Conservation (phyloP, 176 grass and related monocot genomes). For the Oryza punctata region DNA sequence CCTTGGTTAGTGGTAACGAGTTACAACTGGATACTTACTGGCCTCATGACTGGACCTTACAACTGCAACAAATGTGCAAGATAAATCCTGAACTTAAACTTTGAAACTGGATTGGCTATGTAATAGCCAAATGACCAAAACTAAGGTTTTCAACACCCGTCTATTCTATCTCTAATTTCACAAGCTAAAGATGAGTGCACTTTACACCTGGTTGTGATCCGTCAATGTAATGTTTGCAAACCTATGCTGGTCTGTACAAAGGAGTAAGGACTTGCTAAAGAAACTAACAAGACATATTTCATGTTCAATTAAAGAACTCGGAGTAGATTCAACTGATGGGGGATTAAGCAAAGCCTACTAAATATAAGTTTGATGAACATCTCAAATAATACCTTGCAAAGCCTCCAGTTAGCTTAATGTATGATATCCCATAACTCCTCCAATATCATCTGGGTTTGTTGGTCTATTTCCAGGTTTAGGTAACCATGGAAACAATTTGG, state of each 20-base stretch:
- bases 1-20: background rate
- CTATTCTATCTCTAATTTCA: background rate
- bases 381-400: conserved; percentile 44
- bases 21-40: conserved; percentile 1
- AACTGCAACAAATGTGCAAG: background rate
- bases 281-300: background rate
- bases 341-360: conserved; percentile 14
- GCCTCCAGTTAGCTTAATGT: conserved; percentile 61
- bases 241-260: background rate
- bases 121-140: conserved; percentile 8
- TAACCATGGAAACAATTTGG: conserved; percentile 86
- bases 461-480: conserved; percentile 61
- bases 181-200: background rate
- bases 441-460: conserved; percentile 69
- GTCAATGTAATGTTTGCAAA: background rate
- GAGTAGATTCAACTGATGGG: background rate
- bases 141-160: background rate
- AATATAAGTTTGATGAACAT: background rate
- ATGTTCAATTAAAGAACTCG: background rate
- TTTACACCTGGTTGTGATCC: background rate
- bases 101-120: conserved; percentile 22
- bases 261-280: background rate
- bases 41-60: background rate
- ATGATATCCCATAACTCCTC: conserved; percentile 68
- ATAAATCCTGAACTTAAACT: conserved; percentile 21